Conservation (phyloP, 2,329 filamentous ascomycete species). For the Drechslerella stenobrocha region DNA sequence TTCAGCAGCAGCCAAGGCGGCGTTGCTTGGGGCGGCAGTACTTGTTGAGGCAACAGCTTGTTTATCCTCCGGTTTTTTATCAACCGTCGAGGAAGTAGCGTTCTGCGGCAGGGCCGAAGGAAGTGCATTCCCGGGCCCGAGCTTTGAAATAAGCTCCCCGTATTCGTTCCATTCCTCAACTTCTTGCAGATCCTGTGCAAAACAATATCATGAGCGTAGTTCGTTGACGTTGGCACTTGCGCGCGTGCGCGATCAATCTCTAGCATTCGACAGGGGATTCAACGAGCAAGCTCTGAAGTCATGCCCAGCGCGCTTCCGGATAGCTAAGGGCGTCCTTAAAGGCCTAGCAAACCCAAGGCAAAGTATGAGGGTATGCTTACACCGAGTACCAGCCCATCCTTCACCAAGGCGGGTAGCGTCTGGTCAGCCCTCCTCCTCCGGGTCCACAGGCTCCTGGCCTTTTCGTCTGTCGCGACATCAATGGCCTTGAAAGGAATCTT, state of each 20-base stretch:
- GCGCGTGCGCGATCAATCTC: too few relatives aligned
- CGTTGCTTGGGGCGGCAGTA: background rate
- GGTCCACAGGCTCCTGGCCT: conserved; percentile 85
- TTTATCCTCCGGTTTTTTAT: conserved; percentile 43
- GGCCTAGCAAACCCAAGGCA: background rate
- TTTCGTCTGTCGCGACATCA: conserved; percentile 86
- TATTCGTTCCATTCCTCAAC: conserved; percentile 99
- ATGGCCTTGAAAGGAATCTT: conserved; percentile 89
- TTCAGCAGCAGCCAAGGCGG: background rate
- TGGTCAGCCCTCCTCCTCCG: conserved; percentile 75
- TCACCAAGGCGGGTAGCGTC: conserved; percentile 86
- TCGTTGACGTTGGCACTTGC: background rate
- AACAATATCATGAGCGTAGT: conserved; percentile 15
- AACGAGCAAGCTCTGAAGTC: background rate
- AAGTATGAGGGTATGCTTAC: conserved; percentile 61
- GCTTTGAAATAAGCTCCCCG: conserved; percentile 85
- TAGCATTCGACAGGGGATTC: background rate
- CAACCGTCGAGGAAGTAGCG: conserved; percentile 38
- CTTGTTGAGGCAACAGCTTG: conserved; percentile 7
- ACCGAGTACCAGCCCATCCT: conserved; percentile 80
- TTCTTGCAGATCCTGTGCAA: conserved; percentile 77
- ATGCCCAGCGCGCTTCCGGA: background rate
- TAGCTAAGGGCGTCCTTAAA: background rate
- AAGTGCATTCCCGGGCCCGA: conserved; percentile 67
- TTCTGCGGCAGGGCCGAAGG: conserved; percentile 56